Evolutionary conservation across 768 basidiomycete species (phyloP).

Genomic region (Coprinellus micaceus): DNA sequence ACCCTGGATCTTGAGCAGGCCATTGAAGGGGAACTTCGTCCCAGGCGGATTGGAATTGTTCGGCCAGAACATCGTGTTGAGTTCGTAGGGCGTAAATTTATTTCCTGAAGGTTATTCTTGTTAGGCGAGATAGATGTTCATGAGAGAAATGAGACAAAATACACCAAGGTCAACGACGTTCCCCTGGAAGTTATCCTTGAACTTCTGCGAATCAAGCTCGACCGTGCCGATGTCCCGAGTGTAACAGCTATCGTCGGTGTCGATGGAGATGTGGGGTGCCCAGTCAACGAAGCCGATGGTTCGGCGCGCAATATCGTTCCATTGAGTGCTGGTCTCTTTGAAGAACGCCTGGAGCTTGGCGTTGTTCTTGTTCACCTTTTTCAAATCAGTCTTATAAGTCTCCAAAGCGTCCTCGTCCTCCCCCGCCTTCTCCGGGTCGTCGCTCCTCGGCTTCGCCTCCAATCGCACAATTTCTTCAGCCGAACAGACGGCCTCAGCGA

Average conservation of each 20-base stretch:
- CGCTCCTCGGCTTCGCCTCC: not conserved
- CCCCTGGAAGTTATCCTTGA: slow-evolving; percentile 12
- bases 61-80: no score
- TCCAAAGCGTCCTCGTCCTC: not conserved
- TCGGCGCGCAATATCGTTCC: slow-evolving; percentile 12
- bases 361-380: not conserved
- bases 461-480: not conserved
- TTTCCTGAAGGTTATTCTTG: slow-evolving; percentile 11
- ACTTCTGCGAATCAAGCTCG: slow-evolving; percentile 18
- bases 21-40: no score
- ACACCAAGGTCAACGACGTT: slow-evolving; percentile 15
- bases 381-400: not conserved
- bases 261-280: slow-evolving; percentile 21
- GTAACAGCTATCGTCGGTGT: slow-evolving; percentile 19
- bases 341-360: not conserved
- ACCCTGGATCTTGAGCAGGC: no score
- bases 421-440: not conserved
- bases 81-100: no score
- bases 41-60: no score
- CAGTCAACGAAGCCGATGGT: slow-evolving; percentile 23
- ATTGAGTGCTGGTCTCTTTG: slow-evolving; percentile 2
- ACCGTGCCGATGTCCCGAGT: slow-evolving; percentile 24
- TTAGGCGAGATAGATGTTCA: slow-evolving; percentile 12
- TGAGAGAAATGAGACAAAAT: slow-evolving; percentile 3
- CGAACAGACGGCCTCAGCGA: not conserved